Evolutionary conservation across 495 filamentous ascomycete genomes (phyloP).

Genomic region (Tuber indicum): DNA sequence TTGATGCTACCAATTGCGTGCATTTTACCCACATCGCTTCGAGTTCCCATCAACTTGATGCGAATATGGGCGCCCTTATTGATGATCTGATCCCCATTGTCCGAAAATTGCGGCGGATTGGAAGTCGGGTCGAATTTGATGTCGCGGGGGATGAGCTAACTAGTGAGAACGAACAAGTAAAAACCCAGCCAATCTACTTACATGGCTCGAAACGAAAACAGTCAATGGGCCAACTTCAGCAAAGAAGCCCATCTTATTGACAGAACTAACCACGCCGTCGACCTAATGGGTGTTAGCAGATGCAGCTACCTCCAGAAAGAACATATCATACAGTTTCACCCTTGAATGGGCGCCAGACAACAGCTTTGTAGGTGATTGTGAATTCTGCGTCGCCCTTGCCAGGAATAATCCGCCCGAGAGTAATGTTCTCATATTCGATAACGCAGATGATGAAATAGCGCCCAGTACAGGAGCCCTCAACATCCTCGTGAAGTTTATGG

Average conservation of each 20-base stretch:
- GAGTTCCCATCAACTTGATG: conserved; percentile 83
- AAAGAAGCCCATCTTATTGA: conserved; percentile 90
- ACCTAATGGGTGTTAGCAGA: conserved; percentile 53
- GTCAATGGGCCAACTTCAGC: conserved; percentile 78
- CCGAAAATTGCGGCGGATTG: conserved; percentile 73
- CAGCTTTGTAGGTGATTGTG: conserved; percentile 85
- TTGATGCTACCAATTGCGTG: conserved; percentile 96
- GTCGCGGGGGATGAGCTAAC: conserved; percentile 80
- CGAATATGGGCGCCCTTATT: conserved; percentile 89
- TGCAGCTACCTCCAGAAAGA: conserved; percentile 1
- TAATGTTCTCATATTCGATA: conserved; percentile 88
- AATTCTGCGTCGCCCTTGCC: conserved; percentile 87
- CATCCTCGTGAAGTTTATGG: conserved; percentile 76
- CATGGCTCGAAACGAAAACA: conserved; percentile 82
- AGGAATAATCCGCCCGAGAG: conserved; percentile 83
- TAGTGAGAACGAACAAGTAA: conserved; percentile 36
- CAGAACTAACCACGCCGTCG: conserved; percentile 81
- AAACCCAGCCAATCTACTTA: conserved; percentile 47
- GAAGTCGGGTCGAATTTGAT: conserved; percentile 91
- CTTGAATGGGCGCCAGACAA: conserved; percentile 95
- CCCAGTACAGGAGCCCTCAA: conserved; percentile 87
- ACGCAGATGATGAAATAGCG: conserved; percentile 94
- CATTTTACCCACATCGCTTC: conserved; percentile 86
- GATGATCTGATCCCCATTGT: conserved; percentile 86
- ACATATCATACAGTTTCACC: conserved; percentile 76